Evolutionary conservation across 2,329 filamentous ascomycete genomes (phyloP), one percentile per base, ranked within the genome.

Genomic region (Xylariomycetidae sp.): DNA sequence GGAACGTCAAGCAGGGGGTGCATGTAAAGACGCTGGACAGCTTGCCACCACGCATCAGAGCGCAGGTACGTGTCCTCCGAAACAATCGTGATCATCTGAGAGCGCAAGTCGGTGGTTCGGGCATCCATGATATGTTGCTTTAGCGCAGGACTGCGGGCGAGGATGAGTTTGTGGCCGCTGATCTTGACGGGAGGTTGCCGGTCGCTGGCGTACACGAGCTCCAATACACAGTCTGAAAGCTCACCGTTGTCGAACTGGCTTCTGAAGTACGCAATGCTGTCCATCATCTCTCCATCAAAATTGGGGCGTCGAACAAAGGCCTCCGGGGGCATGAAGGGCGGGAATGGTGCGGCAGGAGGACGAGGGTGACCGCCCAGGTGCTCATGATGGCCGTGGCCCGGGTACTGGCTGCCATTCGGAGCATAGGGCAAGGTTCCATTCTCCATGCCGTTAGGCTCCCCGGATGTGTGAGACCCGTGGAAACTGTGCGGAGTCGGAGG

Each of bases 401-500:
- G 34, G 23, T 42, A 46, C 24, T 43, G 53, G 9, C 41, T 36
- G 5, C 60, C 60, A 24, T 60, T 70, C n/a, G 60, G 58, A 25
- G 54, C 57, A 17, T 59, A 61, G 17, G 54, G 58, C 18, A 60
- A 48, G 31, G 58, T 49, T 25, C 60, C 64, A 39, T 64, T 65
- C 17, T 55, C 58, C 33, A 63, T 52, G 35, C 58, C 61, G 19
- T 58, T 61, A 12, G 59, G 63, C 26, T 67, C 65, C 5, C 58
- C 63, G 2, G 75, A 76, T 22, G 72, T 67, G 39, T 78, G 76
- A 3, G 76, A 79, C 22, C 69, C 75, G 35, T 77, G 76, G 47
- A 76, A 76, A 53, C 74, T 79, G 41, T 74, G 74, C 4, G 74
- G 70, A 2, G 74, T 76, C 1, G 70, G 67, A 2, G 74, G 70